Evolutionary conservation across 345 rosid genomes (phyloP), one percentile per base, ranked within the genome.

Genomic region (Passiflora organensis): DNA sequence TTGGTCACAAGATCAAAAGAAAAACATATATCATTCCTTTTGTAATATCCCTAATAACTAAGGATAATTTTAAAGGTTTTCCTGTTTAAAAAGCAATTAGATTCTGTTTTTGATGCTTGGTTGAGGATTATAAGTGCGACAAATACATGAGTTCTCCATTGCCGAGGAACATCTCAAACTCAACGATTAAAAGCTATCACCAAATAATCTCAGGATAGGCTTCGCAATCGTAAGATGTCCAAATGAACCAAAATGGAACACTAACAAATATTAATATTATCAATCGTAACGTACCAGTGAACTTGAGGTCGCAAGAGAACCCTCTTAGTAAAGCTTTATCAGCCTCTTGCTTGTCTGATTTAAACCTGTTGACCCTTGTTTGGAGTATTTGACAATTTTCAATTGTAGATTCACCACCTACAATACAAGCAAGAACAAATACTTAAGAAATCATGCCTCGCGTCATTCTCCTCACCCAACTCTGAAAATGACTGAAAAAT

Each of bases 351-450:
- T 76, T 81, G 76, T 78, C 80, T 14, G 95, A 77, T 67, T 91
- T 91, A 17, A 64, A 72, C 72, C 83, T 77, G 64, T 91, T 91
- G 15, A 91, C 96, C 69, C 89, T 74, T 21, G 89, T 85, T 69
- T 91, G 96, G 70, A 87, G 95, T 64, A 87, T 82, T 80, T 87
- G 98, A 59, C 96, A 91, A 70, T 88, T 88, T 6, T 82, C 90
- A 2, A 59, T 76, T 2, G 68, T 76, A 4, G 96, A 88, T 39
- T 91, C 95, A 51, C 98, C 95, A 60, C 98, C 98, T 91, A 62
- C 6, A 67, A 32, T 36, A 49, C 32, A 63, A 69, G 19, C 39
- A 23, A 18, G 42, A 67, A 39, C 25, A 25, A 44, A n/a, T n/a
- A n/a, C n/a, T n/a, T n/a, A n/a, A n/a, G n/a, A n/a, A n/a, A n/a